Conservation (phyloP, 495 filamentous ascomycete genomes). For the Endocarpon pusillum region DNA sequence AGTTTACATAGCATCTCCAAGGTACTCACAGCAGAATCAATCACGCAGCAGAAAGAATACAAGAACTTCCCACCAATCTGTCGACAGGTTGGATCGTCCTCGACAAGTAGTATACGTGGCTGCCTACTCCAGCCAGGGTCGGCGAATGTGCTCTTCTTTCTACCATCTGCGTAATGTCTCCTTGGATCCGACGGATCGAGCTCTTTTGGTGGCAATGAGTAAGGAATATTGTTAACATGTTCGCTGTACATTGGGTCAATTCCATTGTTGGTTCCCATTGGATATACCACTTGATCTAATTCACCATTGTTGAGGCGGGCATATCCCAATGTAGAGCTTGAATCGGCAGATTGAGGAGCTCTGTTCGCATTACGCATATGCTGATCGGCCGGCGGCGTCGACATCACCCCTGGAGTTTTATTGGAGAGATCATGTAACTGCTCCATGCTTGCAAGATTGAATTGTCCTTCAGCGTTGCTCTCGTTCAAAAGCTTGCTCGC, state of each 20-base stretch:
- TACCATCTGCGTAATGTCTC: constrained; percentile 31
- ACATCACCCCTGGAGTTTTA: constrained; percentile 23
- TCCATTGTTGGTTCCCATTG: constrained; percentile 71
- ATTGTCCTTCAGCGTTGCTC: constrained; percentile 59
- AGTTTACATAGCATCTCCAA: not conserved
- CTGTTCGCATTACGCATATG: constrained; percentile 21
- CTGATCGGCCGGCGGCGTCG: constrained; percentile 27
- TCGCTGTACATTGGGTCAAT: constrained; percentile 92
- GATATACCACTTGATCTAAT: constrained; percentile 72
- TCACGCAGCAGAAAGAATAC: constrained; percentile 69
- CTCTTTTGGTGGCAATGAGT: constrained; percentile 48
- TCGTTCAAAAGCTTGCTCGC: constrained; percentile 77
- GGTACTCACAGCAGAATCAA: constrained; percentile 74
- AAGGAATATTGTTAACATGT: constrained; percentile 86
- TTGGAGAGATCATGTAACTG: constrained; percentile 58
- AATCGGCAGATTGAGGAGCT: constrained; percentile 30
- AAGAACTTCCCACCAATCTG: constrained; percentile 91
- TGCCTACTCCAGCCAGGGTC: constrained; percentile 67
- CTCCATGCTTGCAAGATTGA: constrained; percentile 60
- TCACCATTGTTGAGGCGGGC: constrained; percentile 41
- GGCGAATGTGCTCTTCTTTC: constrained; percentile 52
- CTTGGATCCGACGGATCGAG: constrained; percentile 29
- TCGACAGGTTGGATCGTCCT: constrained; percentile 88
- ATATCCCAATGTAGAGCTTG: constrained; percentile 30
- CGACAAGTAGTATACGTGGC: constrained; percentile 79